Evolutionary conservation across 2,329 filamentous ascomycete genomes (phyloP), one percentile per base, ranked within the genome.

Genomic region (Fusarium sacchari): DNA sequence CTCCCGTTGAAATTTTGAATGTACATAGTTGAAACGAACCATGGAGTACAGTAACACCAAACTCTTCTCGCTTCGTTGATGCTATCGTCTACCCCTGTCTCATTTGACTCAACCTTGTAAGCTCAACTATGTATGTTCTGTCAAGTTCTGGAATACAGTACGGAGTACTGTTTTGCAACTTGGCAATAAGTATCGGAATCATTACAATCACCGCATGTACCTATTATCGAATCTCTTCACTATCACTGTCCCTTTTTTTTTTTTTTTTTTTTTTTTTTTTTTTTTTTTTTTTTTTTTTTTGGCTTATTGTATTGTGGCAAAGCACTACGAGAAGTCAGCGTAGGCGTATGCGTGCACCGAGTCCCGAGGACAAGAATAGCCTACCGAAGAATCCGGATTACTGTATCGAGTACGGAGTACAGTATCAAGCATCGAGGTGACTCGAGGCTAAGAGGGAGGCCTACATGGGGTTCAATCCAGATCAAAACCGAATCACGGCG

Each of bases 51-150:
- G 64, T 43, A 24, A 20, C 43, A 52, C 34, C 39, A 44, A 49
- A 8, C 52, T 12, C 39, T 62, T 58, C 55, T 68, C 63, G 36
- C 55, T 47, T 68, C 47, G 32, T 52, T 56, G 44, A 63, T 63
- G 64, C 49, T 50, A 55, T 69, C 42, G 32, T 22, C 36, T 30
- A 70, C 46, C 52, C 46, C 47, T 65, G 42, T 43, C 47, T 40
- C 55, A 24, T 24, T 52, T 60, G 17, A 28, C 30, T 43, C 36
- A 37, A 53, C 61, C 43, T 39, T 69, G 64, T 24, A 24, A 42
- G 50, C 55, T 55, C 32, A 64, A 49, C 59, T 65, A 46, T 65
- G 44, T 65, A 46, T 65, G 44, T 28, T 67, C 63, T 37, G 26
- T 55, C 36, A 60, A 22, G n/a, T 67, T 58, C 50, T 69, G 58